Conservation (phyloP, 2,329 filamentous ascomycete species). For the Monilinia vaccinii-corymbosi region DNA sequence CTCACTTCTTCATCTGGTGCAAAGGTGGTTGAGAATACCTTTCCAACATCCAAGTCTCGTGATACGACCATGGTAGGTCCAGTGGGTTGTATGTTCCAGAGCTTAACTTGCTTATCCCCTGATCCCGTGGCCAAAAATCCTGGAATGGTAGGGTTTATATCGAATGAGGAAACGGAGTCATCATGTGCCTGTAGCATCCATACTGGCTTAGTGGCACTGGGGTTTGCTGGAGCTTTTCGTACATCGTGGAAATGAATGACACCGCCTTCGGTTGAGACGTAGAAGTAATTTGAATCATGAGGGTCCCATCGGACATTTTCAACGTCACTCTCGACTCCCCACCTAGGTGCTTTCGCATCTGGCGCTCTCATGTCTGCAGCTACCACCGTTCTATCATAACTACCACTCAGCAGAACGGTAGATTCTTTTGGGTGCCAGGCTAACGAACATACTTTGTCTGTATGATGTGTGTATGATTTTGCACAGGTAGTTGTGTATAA, state of each 20-base stretch:
- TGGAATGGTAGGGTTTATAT: constrained; percentile 81
- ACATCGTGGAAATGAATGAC: constrained; percentile 88
- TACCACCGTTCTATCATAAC: constrained; percentile 88
- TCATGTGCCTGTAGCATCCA: constrained; percentile 97
- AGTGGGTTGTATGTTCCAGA: constrained; percentile 80
- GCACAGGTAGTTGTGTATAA: constrained; percentile 85
- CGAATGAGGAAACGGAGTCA: constrained; percentile 82
- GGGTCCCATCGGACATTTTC: constrained; percentile 90
- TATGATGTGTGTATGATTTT: constrained; percentile 92
- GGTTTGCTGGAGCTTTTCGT: constrained; percentile 63
- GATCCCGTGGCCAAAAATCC: constrained; percentile 92
- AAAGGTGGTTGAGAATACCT: constrained; percentile 86
- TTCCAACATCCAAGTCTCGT: constrained; percentile 86
- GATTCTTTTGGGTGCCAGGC: constrained; percentile 87
- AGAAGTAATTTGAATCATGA: constrained; percentile 89
- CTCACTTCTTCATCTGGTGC: constrained; percentile 84
- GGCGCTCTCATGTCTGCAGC: constrained; percentile 96
- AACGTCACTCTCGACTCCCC: constrained; percentile 93
- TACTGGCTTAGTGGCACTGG: constrained; percentile 69
- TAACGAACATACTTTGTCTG: constrained; percentile 93
- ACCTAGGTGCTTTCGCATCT: constrained; percentile 69
- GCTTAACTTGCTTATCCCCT: constrained; percentile 88
- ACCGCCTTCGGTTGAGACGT: constrained; percentile 85
- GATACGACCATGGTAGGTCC: constrained; percentile 87
- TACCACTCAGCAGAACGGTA: constrained; percentile 82